Evolutionary conservation across 495 filamentous ascomycete genomes (phyloP).

Genomic region (Aspergillus asperescens): DNA sequence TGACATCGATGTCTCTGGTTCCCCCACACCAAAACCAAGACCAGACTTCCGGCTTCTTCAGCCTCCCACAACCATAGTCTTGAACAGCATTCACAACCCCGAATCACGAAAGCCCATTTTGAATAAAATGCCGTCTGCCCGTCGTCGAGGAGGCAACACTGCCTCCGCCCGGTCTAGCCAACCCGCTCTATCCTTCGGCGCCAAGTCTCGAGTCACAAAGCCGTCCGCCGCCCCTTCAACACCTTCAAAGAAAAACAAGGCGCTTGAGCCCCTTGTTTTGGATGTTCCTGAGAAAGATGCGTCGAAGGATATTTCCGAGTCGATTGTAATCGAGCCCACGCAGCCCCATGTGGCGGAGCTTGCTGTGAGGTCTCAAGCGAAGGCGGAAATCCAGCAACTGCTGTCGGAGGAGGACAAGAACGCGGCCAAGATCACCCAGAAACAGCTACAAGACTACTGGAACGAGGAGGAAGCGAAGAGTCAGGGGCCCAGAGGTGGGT

Average conservation of each 20-base stretch:
- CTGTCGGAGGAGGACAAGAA: constrained; percentile 46
- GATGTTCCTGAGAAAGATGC: constrained; percentile 33
- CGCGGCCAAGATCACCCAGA: constrained; percentile 56
- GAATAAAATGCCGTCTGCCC: constrained; percentile 61
- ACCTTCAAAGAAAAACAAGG: constrained; percentile 45
- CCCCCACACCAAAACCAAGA: constrained; percentile 4
- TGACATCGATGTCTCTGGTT: constrained; percentile 21
- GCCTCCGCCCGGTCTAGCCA: constrained; percentile 45
- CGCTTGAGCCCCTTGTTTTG: constrained; percentile 29
- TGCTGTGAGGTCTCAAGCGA: constrained; percentile 40
- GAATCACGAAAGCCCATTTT: background rate
- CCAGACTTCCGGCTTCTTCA: background rate
- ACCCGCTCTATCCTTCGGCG: constrained; percentile 69
- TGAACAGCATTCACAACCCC: background rate
- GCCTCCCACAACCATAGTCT: background rate
- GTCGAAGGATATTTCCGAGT: constrained; percentile 23
- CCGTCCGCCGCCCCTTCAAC: constrained; percentile 42
- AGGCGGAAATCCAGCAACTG: constrained; percentile 37
- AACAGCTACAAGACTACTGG: constrained; percentile 71
- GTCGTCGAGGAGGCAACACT: constrained; percentile 48
- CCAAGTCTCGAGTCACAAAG: constrained; percentile 68
- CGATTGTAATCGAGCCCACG: constrained; percentile 24
- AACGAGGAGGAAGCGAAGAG: constrained; percentile 55
- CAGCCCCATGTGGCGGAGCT: constrained; percentile 46
- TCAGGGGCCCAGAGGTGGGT: constrained; percentile 45